A percentile compares a stretch with the other conserved stretches of the same genome.
phyloP scores from a whole-genome alignment of 169 alveolate species.

The Cryptosporidium tyzzeri region DNA sequence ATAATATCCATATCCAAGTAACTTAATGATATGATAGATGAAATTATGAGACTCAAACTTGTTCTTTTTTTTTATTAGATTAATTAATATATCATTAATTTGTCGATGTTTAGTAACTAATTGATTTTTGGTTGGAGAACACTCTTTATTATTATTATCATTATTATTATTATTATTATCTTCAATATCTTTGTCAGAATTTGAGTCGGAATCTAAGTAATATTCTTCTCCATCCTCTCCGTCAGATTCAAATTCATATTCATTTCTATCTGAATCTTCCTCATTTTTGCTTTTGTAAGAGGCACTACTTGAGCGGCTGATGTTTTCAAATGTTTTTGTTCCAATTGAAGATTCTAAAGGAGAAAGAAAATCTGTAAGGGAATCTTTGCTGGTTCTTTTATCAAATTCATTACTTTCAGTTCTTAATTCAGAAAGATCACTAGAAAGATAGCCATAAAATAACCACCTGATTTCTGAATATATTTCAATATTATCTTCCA shows the following conservation, averaged over 20 bases:
- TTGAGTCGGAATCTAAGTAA: not conserved
- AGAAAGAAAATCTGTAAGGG: not conserved
- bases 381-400: not conserved
- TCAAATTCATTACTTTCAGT: not conserved
- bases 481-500: not conserved
- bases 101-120: not conserved
- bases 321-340: slow-evolving; percentile 4
- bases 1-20: slow-evolving; percentile 62
- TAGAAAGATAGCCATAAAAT: not conserved
- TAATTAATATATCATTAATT: not conserved
- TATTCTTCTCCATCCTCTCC: not conserved
- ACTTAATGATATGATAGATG: slow-evolving; percentile 24
- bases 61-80: not conserved
- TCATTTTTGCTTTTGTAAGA: not conserved
- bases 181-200: not conserved
- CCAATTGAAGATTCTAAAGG: slow-evolving; percentile 34
- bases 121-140: not conserved
- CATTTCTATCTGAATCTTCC: not conserved
- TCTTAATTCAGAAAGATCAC: not conserved
- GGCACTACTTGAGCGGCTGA: not conserved
- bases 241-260: not conserved
- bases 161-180: not conserved
- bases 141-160: not conserved
- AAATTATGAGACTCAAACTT: slow-evolving; percentile 17
- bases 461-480: not conserved